phyloP scores from a whole-genome alignment of 2,329 filamentous ascomycete species.

The Claviceps sp. region DNA sequence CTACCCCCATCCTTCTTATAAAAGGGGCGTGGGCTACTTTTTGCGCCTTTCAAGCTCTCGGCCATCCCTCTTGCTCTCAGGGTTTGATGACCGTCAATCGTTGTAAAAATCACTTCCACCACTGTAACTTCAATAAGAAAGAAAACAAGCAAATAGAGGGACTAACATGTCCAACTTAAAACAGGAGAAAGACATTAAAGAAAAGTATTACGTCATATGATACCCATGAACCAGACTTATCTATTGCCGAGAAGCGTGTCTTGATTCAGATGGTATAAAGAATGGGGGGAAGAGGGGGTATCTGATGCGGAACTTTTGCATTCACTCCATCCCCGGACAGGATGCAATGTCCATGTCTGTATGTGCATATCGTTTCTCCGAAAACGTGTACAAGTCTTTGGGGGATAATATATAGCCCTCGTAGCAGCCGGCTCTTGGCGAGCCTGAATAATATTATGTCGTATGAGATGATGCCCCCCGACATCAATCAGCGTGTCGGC shows the following conservation, averaged over 20 bases:
- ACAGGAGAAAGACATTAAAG: not conserved
- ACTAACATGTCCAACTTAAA: not conserved
- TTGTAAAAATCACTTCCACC: too few relatives aligned
- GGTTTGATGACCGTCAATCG: too few relatives aligned
- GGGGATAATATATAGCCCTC: not conserved
- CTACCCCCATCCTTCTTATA: not conserved
- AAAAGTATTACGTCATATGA: slow-evolving; percentile 6
- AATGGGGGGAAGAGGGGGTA: not conserved
- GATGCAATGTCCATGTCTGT: not conserved
- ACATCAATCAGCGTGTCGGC: slow-evolving; percentile 8
- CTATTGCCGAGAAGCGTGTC: slow-evolving; percentile 21
- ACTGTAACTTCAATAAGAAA: not conserved
- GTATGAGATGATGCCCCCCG: not conserved
- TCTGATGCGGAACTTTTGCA: not conserved
- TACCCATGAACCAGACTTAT: slow-evolving; percentile 15
- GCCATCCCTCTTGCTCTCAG: too few relatives aligned
- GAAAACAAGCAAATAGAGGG: not conserved
- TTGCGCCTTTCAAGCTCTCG: too few relatives aligned
- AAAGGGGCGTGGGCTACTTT: too few relatives aligned
- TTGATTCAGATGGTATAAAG: not conserved
- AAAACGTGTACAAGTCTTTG: slow-evolving; percentile 7
- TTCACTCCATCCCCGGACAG: slow-evolving; percentile 2
- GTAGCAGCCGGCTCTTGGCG: not conserved
- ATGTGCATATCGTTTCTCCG: not conserved
- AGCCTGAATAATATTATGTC: not conserved